These are phyloP conservation scores for Polysphondylium violaceum DNA, from an alignment of 78 protist genomes.

Conservation along the genomic window DNA sequence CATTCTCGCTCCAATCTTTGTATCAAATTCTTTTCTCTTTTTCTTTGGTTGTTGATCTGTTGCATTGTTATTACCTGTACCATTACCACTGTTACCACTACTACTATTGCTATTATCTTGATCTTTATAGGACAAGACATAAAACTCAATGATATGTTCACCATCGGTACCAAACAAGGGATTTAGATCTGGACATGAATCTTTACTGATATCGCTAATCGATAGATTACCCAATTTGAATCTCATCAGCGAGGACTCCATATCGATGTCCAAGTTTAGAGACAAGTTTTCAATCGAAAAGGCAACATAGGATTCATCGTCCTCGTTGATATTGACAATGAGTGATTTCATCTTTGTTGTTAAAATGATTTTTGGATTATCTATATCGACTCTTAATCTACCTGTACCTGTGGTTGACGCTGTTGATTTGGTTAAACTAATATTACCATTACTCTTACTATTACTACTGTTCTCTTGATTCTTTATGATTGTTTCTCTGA, in stretches of 20 bases:
- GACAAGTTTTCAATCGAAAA: constrained; percentile 12
- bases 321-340: constrained; percentile 43
- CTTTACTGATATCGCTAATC: constrained; percentile 30
- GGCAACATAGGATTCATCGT: constrained; percentile 58
- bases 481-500: constrained; percentile 2
- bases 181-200: constrained; percentile 52
- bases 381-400: constrained; percentile 32
- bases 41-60: background rate
- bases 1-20: constrained; percentile 72
- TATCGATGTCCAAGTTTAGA: constrained; percentile 50
- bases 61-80: background rate
- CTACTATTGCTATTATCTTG: background rate
- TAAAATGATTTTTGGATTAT: constrained; percentile 56
- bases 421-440: background rate
- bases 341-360: constrained; percentile 57
- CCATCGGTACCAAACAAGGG: constrained; percentile 79
- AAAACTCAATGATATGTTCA: constrained; percentile 64
- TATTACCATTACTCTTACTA: background rate
- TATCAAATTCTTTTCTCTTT: constrained; percentile 3
- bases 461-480: constrained; percentile 12
- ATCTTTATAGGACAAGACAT: constrained; percentile 23
- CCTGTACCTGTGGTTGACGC: background rate
- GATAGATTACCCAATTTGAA: constrained; percentile 66
- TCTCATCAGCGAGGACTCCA: constrained; percentile 47
- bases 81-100: background rate